Percentiles rank a stretch among this genome's conserved stretches.
phyloP scores from a whole-genome alignment of 2,329 filamentous ascomycete genomes.

The Fusarium musae region DNA sequence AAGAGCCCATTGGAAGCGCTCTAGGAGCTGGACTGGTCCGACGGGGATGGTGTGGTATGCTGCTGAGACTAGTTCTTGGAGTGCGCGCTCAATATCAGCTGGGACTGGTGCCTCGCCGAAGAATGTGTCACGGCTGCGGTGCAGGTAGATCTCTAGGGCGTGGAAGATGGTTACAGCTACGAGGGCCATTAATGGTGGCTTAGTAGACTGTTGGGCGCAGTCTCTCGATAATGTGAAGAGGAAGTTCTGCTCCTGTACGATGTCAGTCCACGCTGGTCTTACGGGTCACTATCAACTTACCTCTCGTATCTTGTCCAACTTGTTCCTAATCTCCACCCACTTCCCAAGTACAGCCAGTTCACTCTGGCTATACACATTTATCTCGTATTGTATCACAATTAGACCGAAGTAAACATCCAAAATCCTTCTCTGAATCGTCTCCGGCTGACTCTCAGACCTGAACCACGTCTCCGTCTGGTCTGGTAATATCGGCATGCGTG shows the following conservation, averaged over 20 bases:
- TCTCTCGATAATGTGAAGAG: neutral
- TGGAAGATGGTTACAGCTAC: slow-evolving; percentile 1
- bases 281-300: rapidly evolving
- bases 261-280: rapidly evolving
- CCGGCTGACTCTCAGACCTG: neutral
- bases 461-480: neutral
- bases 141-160: neutral
- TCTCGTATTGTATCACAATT: slow-evolving; percentile 9
- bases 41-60: slow-evolving; percentile 7
- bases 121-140: neutral
- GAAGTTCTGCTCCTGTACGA: neutral
- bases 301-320: slow-evolving; percentile 1
- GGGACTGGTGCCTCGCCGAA: neutral
- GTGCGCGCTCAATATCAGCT: neutral
- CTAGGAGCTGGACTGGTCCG: slow-evolving; percentile 4
- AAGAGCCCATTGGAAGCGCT: slow-evolving; percentile 15
- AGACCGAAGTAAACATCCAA: slow-evolving; percentile 7
- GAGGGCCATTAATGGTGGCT: neutral
- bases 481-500: neutral
- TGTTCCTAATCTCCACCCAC: neutral
- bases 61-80: neutral
- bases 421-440: neutral
- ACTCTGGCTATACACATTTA: slow-evolving; percentile 5
- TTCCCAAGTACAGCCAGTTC: neutral
- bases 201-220: neutral